Evolutionary conservation across 331 rosid genomes (phyloP).

Genomic region (Pyracantha coccinea): DNA sequence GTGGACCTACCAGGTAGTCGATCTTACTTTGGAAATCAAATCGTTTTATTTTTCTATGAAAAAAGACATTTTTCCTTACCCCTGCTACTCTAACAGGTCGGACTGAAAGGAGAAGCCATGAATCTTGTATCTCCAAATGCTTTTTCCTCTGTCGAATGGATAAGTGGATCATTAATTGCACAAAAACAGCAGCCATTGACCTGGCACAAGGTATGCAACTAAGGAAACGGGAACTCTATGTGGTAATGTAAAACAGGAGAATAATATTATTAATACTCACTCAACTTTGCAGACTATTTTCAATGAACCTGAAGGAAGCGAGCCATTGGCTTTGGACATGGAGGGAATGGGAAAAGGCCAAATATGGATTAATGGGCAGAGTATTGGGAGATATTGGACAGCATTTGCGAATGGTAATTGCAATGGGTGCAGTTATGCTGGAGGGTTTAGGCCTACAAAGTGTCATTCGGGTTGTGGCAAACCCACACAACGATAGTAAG

Average conservation of each 20-base stretch:
- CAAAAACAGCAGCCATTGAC: slow-evolving; percentile 77
- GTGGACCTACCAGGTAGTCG: slow-evolving; percentile 89
- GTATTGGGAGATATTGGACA: slow-evolving; percentile 96
- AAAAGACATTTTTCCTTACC: slow-evolving; percentile 9
- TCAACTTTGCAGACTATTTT: slow-evolving; percentile 56
- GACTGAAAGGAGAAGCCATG: slow-evolving; percentile 94
- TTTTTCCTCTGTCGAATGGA: slow-evolving; percentile 81
- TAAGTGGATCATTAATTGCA: slow-evolving; percentile 50
- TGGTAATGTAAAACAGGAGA: neutral
- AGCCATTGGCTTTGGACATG: slow-evolving; percentile 94
- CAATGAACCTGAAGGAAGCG: slow-evolving; percentile 83
- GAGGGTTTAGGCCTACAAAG: slow-evolving; percentile 69
- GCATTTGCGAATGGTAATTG: slow-evolving; percentile 71
- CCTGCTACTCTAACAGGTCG: slow-evolving; percentile 46
- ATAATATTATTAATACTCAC: neutral
- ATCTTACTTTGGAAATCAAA: slow-evolving; percentile 12
- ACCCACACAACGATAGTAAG: slow-evolving; percentile 88
- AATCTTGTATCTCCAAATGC: slow-evolving; percentile 67
- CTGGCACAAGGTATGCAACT: slow-evolving; percentile 80
- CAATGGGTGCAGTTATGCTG: slow-evolving; percentile 60
- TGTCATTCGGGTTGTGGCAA: slow-evolving; percentile 86
- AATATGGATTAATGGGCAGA: slow-evolving; percentile 90
- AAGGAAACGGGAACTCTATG: neutral
- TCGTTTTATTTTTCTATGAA: neutral
- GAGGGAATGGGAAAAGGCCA: slow-evolving; percentile 99